Evolutionary conservation across 441 rosid genomes (phyloP), one percentile per base, ranked within the genome.

Genomic region (Euphorbia neoarborescens): DNA sequence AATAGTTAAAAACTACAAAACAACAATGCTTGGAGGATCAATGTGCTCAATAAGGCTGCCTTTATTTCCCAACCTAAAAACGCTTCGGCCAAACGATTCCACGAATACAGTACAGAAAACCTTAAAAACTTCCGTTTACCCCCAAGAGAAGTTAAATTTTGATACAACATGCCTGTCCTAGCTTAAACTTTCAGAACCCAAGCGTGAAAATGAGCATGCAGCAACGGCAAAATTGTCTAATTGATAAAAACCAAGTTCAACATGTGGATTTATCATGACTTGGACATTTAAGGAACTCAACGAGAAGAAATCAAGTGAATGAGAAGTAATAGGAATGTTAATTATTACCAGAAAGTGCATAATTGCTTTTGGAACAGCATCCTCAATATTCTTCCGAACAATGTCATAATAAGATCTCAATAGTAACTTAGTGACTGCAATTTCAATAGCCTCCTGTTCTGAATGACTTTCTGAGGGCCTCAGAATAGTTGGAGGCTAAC

Each of bases 291-390:
- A 34, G 28, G 28, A 58, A 46, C 65, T 42, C 2, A 44, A 24
- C 4, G n/a, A 20, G 17, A 20, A 40, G 25, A 9, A 22, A n/a
- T 20, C 14, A 24, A 24, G 32, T 34, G 13, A 51, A 6, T 53
- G 19, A 66, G 27, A 75, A 11, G 34, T 28, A 73, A 60, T 3
- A 7, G 42, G 32, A 37, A 51, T 32, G 37, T 68, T 9, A 37
- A 56, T 61, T 66, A 71, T 82, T 81, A 94, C 98, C 97, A 94
- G 85, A 80, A 94, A 94, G 78, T 90, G 99, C 91, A 94, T 94
- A 73, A 94, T 87, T 66, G 98, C 94, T 84, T 94, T 94, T 8
- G 99, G 98, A 37, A 92, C 76, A 27, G 81, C 79, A 74, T 94
- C 98, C 81, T 92, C 97, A 3, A 90, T 78, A 81, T 92, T 92